Evolutionary conservation across 31 red algal genomes (phyloP).

Genomic region (Endocladia muricata): DNA sequence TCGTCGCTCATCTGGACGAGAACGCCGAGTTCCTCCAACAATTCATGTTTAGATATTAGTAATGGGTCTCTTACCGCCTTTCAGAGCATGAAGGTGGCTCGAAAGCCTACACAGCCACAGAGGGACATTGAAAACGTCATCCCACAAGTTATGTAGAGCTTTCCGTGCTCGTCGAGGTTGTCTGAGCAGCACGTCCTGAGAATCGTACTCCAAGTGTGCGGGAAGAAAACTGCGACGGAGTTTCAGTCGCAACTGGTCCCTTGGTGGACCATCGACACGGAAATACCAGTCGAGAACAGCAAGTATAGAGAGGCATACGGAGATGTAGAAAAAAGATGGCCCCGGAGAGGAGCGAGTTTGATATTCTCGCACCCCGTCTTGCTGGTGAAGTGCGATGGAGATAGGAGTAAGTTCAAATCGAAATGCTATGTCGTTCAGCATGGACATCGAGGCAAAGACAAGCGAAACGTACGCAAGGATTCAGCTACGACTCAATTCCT

Average conservation of each 20-base stretch:
- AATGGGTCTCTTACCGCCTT: neutral
- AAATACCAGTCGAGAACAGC: constrained; percentile 16
- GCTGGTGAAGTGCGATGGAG: neutral
- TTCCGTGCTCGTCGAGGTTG: neutral
- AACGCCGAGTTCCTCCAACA: neutral
- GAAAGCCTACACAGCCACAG: neutral
- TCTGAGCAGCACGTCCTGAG: neutral
- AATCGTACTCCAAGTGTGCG: neutral
- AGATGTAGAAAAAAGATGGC: too few species aligned
- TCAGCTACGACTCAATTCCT: constrained; percentile 12
- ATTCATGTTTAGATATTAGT: neutral
- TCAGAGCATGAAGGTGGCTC: neutral
- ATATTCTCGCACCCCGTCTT: constrained; percentile 26
- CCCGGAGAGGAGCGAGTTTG: constrained; percentile 4
- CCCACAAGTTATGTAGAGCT: too few species aligned
- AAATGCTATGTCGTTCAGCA: constrained; percentile 12
- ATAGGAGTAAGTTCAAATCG: neutral
- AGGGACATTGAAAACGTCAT: neutral
- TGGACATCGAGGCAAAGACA: constrained; percentile 22
- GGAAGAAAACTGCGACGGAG: constrained; percentile 8
- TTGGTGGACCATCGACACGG: constrained; percentile 30
- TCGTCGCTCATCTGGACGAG: neutral
- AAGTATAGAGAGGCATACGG: neutral
- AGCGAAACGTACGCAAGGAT: neutral
- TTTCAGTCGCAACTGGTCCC: constrained; percentile 2